Conservation (phyloP, 345 rosid genomes). For the Lagerstroemia speciosa region DNA sequence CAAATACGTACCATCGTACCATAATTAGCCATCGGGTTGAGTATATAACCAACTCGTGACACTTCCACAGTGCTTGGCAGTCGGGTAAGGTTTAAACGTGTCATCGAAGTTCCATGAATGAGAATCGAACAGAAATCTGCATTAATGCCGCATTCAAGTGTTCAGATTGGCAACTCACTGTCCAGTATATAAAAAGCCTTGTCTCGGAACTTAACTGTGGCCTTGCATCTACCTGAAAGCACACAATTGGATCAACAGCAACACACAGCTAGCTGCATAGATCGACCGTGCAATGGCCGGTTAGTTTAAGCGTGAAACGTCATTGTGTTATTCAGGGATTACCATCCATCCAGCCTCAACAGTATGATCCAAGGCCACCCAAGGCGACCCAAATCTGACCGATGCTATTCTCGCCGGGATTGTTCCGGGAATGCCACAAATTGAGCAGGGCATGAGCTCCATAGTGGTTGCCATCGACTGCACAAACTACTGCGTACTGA, state of each 20-base stretch:
- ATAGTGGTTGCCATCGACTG: background rate
- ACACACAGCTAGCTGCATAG: background rate
- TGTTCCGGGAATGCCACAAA: background rate
- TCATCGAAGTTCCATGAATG: no score
- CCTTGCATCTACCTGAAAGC: background rate
- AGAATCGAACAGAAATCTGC: no score
- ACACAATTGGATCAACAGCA: background rate
- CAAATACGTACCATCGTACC: no score
- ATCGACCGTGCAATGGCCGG: background rate
- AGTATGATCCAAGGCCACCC: background rate
- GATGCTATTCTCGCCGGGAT: background rate
- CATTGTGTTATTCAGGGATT: background rate
- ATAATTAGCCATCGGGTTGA: background rate
- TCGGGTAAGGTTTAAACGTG: no score
- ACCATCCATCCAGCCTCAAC: background rate
- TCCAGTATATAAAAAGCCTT: conserved; percentile 24
- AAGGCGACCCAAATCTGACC: background rate
- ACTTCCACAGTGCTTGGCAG: no score
- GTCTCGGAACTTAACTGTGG: background rate
- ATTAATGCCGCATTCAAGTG: background rate
- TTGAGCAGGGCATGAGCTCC: background rate
- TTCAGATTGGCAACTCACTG: conserved; percentile 22
- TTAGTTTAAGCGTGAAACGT: no score
- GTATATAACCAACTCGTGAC: background rate
- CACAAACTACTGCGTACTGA: background rate